Evolutionary conservation across 2,329 filamentous ascomycete species (phyloP), one percentile per base, ranked within the genome.

Genomic region (Magnaporthiopsis rhizophila): DNA sequence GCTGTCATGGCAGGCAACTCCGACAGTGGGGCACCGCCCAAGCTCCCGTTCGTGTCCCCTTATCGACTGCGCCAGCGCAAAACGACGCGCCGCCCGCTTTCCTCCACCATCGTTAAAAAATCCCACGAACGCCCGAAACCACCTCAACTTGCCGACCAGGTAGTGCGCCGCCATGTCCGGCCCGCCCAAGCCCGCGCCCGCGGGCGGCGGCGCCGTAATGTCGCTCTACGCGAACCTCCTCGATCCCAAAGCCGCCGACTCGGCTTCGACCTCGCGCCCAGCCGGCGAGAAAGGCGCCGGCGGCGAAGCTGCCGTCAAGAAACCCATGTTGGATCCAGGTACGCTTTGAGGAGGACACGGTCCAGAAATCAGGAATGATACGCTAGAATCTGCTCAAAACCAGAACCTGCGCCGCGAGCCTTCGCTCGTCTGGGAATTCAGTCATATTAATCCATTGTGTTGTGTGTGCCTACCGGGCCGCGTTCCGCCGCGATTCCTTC

Each of bases 201-300:
- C 79, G 65, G 77, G 80, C 65, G 45, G 18, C 21, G 45, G 45
- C 21, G 45, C 45, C 45, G 82, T 82, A 65, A 80, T 92, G 69
- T 93, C 91, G 24, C 85, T 96, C 6, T 97, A 97, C 74, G 92
- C 91, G 64, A 91, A 96, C 74, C 83, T 96, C 58, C 85, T 95
- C 67, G 89, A 91, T 70, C 80, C 85, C 26, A 77, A 80, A 36
- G 32, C 60, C 70, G 58, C 26, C 26, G 58, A 75, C 67, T 74
- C 77, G 65, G 69, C 78, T n/a, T 90, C 89, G n/a, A 91, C 94
- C 69, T 91, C 90, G 21, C 86, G 88, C 70, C 89, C 86, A 1
- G 90, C 91, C 0, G 74, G 78, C 65, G 78, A 79, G 58, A 70
- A 75, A 59, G 74, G 78, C 57, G 70, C 75, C 58, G 74, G 79